phyloP scores from a whole-genome alignment of 805 yeast species.

The Wickerhamomyces bovis region DNA sequence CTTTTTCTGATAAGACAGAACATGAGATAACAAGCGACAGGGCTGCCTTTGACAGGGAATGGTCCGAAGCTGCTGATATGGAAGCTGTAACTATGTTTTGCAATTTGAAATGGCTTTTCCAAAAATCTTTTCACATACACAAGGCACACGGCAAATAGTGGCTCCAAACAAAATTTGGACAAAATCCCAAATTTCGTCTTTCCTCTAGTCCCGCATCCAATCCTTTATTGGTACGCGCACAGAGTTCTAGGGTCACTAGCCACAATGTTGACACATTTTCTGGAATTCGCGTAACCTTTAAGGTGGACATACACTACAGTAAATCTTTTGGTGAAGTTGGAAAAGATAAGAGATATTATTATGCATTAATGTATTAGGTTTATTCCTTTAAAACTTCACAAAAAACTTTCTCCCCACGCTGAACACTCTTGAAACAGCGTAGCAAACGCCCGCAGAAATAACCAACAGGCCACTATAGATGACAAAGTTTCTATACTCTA shows the following conservation, averaged over 20 bases:
- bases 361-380: background rate
- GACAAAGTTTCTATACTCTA: constrained; percentile 32
- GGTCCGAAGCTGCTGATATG: background rate
- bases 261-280: background rate
- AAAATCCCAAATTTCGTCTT: too few species aligned
- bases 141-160: background rate
- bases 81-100: too few species aligned
- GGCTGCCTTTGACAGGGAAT: background rate
- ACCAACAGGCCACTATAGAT: constrained; percentile 31
- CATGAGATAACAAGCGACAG: background rate
- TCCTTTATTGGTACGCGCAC: background rate
- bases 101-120: too few species aligned
- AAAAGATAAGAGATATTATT: too few species aligned
- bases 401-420: constrained; percentile 32
- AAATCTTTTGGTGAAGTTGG: too few species aligned
- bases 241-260: background rate
- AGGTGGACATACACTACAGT: too few species aligned
- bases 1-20: background rate
- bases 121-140: too few species aligned
- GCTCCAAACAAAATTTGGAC: background rate
- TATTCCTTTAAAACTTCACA: background rate
- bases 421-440: constrained; percentile 37
- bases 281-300: too few species aligned
- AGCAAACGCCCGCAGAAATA: constrained; percentile 31
- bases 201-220: background rate